Evolutionary conservation across 2,329 filamentous ascomycete species (phyloP), one percentile per base, ranked within the genome.

Genomic region (Fusarium napiforme): DNA sequence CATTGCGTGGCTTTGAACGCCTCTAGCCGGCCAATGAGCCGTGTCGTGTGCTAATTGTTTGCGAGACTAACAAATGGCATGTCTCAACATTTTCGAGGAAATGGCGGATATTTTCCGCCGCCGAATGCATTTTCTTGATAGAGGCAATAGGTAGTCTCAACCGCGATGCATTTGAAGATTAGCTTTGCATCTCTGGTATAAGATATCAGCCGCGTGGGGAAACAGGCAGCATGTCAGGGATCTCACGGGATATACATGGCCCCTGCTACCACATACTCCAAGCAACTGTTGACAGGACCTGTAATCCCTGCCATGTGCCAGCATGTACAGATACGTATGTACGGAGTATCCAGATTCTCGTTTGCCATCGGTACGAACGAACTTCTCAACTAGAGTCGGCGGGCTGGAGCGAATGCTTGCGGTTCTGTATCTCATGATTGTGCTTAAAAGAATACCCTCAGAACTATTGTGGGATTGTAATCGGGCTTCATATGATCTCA

Each of bases 101-200:
- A 40, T 23, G 40, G 40, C 45, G 59, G 61, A 58, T 53, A 43
- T 43, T 49, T 63, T 67, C 62, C 57, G 58, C 28, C 37, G 28
- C 36, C 15, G 8, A 62, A 69, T 16, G 43, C 42, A 55, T 47
- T 70, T 71, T 52, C 59, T 72, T 28, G 46, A 62, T 47, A 57
- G 64, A 64, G 57, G 72, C 64, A 61, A 60, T 60, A 67, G 57
- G 58, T 60, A 67, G 57, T 52, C 52, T 64, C 57, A 69, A 67
- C 62, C 60, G 64, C 37, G 39, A 55, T 57, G 50, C 45, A 62
- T 60, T 63, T 68, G 43, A 70, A 70, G 59, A 61, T 74, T 64
- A 73, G 72, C 57, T 60, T 73, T 64, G 50, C 57, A 55, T 67
- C 57, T 73, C 63, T 67, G 55, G n/a, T 40, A 55, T 49, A 43